Percentiles rank a stretch among this genome's conserved stretches.
phyloP scores from a whole-genome alignment of 352 stramenopile genomes.

The Globisporangium parvum region DNA sequence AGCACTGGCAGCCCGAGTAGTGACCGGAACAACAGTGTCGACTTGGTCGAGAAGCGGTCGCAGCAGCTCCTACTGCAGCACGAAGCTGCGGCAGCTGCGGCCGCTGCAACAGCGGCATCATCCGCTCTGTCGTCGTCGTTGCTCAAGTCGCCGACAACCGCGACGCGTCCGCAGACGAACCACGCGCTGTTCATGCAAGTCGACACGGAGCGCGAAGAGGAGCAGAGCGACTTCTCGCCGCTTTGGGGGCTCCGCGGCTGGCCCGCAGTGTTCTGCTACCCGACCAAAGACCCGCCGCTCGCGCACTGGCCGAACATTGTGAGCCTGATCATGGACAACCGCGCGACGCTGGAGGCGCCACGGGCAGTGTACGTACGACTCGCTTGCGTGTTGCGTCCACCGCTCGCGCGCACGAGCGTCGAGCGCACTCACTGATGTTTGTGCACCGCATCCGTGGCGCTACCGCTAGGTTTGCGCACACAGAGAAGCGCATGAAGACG shows the following conservation, averaged over 20 bases:
- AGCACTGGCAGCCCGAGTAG: background rate
- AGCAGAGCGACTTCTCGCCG: slow-evolving; percentile 71
- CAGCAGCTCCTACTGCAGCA: slow-evolving; percentile 14
- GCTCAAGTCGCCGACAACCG: background rate
- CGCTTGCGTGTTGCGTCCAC: background rate
- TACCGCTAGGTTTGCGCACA: slow-evolving; percentile 45
- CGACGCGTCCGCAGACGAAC: slow-evolving; percentile 12
- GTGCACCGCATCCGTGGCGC: slow-evolving; percentile 1
- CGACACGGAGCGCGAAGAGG: slow-evolving; percentile 49
- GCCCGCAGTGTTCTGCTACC: slow-evolving; percentile 82
- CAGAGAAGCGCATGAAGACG: slow-evolving; percentile 55
- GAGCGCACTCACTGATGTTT: background rate
- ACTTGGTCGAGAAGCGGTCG: slow-evolving; percentile 13
- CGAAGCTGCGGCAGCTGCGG: no score
- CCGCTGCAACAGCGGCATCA: no score
- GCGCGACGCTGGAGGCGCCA: slow-evolving; percentile 40
- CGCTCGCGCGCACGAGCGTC: no score
- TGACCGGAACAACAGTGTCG: background rate
- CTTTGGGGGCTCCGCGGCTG: slow-evolving; percentile 75
- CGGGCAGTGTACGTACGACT: slow-evolving; percentile 37
- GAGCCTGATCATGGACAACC: slow-evolving; percentile 85
- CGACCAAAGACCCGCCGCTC: slow-evolving; percentile 43
- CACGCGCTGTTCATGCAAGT: slow-evolving; percentile 51
- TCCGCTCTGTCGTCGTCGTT: background rate
- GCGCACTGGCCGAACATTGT: slow-evolving; percentile 86